Evolutionary conservation across 108 stramenopile species (phyloP), one percentile per base, ranked within the genome.

Genomic region (Nitzschia inconspicua): DNA sequence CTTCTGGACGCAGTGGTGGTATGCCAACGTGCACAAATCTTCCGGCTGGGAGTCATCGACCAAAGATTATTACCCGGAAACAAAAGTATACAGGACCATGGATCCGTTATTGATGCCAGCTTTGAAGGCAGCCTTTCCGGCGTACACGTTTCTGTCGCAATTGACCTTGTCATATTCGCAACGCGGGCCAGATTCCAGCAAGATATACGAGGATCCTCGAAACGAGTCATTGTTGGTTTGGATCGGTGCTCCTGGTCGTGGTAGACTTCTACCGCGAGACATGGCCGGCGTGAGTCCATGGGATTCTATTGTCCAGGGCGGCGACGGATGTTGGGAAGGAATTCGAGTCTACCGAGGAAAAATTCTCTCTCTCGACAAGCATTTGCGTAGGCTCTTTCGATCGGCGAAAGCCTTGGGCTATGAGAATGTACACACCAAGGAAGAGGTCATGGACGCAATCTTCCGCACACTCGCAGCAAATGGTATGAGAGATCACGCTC

Each of bases 281-380:
- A 59, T 83, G 60, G 86, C 89, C 4, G 76, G 76, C 49, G 66
- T 97, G 29, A 68, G 75, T 64, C 82, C 93, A 9, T 94, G 91
- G 74, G 96, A 97, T 68, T 94, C 92, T 3, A 68, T 76, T 31
- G 96, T 96, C 2, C 95, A 96, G 76, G 96, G 95, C 9, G 96
- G 96, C 13, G 96, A 97, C 63, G 96, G 82, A 47, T 65, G 69
- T 6, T 92, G 94, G 92, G 96, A 97, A 60, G 94, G 95, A 37
- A 55, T 97, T 18, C 79, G 96, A 16, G 75, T 97, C 16, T 96
- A 95, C 74, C 49, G 75, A 36, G 88, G 86, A 23, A 90, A 79
- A 32, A 75, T 97, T 46, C 75, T 96, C 52, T 78, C 76, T 39
- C 57, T 97, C 10, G 92, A 97, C 16, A 76, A 80, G 36, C 96